These are phyloP conservation scores for Lachnellula occidentalis DNA, from an alignment of 2,329 filamentous ascomycete species.

Conservation along the genomic window DNA sequence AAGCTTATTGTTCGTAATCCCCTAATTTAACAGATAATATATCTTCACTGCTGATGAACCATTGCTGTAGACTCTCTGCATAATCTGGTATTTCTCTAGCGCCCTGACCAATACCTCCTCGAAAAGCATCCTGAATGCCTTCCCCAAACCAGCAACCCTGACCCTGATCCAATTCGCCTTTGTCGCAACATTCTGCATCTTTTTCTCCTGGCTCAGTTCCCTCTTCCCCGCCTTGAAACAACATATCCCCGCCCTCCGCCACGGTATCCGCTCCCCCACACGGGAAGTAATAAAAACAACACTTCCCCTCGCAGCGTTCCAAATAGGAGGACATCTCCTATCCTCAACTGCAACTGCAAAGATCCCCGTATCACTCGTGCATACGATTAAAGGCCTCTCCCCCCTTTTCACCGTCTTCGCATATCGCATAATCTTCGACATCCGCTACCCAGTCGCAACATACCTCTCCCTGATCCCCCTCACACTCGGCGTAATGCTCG, in stretches of 20 bases:
- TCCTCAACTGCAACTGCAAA: constrained; percentile 90
- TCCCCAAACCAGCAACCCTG: constrained; percentile 84
- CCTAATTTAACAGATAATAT: not conserved
- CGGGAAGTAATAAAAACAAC: constrained; percentile 80
- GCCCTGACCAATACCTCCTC: constrained; percentile 96
- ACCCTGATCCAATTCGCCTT: constrained; percentile 92
- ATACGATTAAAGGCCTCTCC: constrained; percentile 97
- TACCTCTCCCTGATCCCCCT: constrained; percentile 88
- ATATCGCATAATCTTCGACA: constrained; percentile 83
- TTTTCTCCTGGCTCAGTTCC: constrained; percentile 70
- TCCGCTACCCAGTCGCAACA: constrained; percentile 79
- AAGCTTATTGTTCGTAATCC: constrained; percentile 67
- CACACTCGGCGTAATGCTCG: constrained; percentile 90
- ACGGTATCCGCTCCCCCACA: constrained; percentile 77
- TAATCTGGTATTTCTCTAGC: constrained; percentile 92
- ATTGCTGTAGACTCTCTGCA: constrained; percentile 64
- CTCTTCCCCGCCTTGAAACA: constrained; percentile 66
- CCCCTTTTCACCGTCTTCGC: constrained; percentile 92
- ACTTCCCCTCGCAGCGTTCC: constrained; percentile 86
- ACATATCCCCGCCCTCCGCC: constrained; percentile 70
- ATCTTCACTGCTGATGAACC: constrained; percentile 24
- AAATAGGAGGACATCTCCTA: constrained; percentile 87
- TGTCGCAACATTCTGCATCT: constrained; percentile 80
- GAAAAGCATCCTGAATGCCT: constrained; percentile 90
- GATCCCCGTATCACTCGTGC: constrained; percentile 93